Conservation (phyloP, 2,329 filamentous ascomycete genomes). For the Aulographum hederae region DNA sequence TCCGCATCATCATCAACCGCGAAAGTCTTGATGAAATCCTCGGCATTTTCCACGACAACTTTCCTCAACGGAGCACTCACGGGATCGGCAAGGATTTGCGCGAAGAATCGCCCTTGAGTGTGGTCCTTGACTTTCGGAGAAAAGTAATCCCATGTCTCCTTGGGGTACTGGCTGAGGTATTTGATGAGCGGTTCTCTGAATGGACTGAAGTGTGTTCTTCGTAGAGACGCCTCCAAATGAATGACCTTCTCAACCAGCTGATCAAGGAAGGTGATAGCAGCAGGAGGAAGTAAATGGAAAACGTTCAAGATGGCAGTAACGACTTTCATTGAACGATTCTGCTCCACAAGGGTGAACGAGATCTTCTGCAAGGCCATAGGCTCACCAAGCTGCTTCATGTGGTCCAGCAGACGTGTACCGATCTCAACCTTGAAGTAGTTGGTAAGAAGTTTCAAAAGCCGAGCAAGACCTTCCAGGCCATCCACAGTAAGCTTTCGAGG, state of each 20-base stretch:
- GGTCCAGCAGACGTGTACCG: constrained; percentile 77
- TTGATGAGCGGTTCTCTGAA: constrained; percentile 82
- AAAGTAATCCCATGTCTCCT: constrained; percentile 70
- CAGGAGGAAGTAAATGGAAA: constrained; percentile 84
- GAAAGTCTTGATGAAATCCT: constrained; percentile 48
- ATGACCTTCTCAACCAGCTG: constrained; percentile 80
- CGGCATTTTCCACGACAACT: constrained; percentile 48
- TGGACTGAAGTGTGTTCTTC: constrained; percentile 76
- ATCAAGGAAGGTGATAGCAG: constrained; percentile 81
- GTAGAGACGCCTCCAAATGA: constrained; percentile 66
- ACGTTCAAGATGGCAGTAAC: constrained; percentile 91
- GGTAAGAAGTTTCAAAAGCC: constrained; percentile 75
- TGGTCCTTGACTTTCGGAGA: constrained; percentile 65
- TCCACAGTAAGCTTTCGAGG: constrained; percentile 77
- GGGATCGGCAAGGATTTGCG: constrained; percentile 62
- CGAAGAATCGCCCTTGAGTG: constrained; percentile 77
- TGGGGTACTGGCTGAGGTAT: constrained; percentile 83
- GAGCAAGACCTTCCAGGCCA: constrained; percentile 77
- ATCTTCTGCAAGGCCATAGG: constrained; percentile 65
- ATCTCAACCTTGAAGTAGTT: constrained; percentile 99
- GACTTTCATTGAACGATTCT: constrained; percentile 82
- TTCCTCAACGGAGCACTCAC: constrained; percentile 60
- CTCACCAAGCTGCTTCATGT: constrained; percentile 81
- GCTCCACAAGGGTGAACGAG: constrained; percentile 88
- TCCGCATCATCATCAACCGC: constrained; percentile 43